Conservation (phyloP, 73 alveolate genomes). For the Durusdinium trenchii region DNA sequence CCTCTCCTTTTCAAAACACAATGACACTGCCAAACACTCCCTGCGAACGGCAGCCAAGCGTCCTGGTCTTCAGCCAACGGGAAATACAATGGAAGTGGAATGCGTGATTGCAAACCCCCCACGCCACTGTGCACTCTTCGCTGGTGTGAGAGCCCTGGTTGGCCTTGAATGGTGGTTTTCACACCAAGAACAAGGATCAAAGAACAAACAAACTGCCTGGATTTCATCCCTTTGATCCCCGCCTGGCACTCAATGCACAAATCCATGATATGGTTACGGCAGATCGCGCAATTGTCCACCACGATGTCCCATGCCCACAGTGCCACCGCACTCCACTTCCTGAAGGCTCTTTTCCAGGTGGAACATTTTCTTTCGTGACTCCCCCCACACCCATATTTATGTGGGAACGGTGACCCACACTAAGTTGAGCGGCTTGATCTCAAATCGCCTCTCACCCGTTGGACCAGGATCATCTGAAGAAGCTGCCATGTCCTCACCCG, state of each 20-base stretch:
- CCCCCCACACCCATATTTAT: background rate
- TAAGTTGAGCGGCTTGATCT: conserved; percentile 17
- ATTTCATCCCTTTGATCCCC: background rate
- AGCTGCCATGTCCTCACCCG: background rate
- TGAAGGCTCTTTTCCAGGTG: background rate
- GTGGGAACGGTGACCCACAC: background rate
- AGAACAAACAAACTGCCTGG: background rate
- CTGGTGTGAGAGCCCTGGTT: conserved; percentile 98
- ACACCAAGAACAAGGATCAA: background rate
- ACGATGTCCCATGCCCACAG: conserved; percentile 97
- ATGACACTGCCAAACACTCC: background rate
- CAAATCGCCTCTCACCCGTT: conserved; percentile 36
- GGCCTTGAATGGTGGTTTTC: conserved; percentile 79
- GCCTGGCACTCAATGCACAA: conserved; percentile 98
- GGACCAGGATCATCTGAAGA: conserved; percentile 51
- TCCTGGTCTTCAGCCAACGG: conserved; percentile 98
- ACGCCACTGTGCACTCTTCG: conserved; percentile 98
- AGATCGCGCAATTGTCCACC: conserved; percentile 99
- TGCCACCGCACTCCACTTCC: conserved; percentile 80
- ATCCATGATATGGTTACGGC: conserved; percentile 98
- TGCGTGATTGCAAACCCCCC: conserved; percentile 99
- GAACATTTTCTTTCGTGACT: background rate
- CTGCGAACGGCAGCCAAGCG: background rate
- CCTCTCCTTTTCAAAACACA: background rate
- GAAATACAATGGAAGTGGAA: conserved; percentile 99